Evolutionary conservation across 495 filamentous ascomycete genomes (phyloP), one percentile per base, ranked within the genome.

Genomic region (Ramalina peruviana): DNA sequence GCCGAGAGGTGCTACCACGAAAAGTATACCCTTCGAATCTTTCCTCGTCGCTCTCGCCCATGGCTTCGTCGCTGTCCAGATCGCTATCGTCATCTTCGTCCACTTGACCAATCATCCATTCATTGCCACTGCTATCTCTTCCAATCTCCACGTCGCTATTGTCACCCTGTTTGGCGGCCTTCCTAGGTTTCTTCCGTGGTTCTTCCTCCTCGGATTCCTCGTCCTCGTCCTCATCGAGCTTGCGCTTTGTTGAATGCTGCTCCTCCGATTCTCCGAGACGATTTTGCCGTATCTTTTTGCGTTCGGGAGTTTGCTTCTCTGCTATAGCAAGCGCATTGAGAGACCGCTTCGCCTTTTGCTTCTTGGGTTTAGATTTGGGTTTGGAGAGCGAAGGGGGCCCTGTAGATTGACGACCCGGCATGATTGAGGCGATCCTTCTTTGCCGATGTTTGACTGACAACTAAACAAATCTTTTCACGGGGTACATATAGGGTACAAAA

Each of bases 11-110:
- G 55, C 77, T 85, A 39, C 81, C 83, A 3, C 79, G 68, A 58
- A 94, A 94, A 3, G 75, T 69, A 63, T 76, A 90, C 7, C 77
- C 80, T 38, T 84, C 82, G 57, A 92, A 92, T 53, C 71, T 69
- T 58, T 94, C 87, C 63, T 89, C 80, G 58, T 94, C 87, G 55
- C 85, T 89, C 51, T 82, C 82, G 9, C 88, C 90, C 72, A 96
- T 83, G 30, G 90, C 90, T 60, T 95, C 90, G 51, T 96, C 90
- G 54, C 82, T 88, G 61, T 97, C 88, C 43, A 97, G 68, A 52
- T 93, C 88, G 26, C 77, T 83, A 52, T 90, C 86, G 46, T 92
- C 78, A 50, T 87, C 83, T 50, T 72, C 84, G 43, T 74, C 79
- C 16, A 81, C 80, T 51, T 85, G 73, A 43, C 86, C 86, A 36